phyloP scores from a whole-genome alignment of 495 filamentous ascomycete genomes.

The Barbatosphaeria neglecta region DNA sequence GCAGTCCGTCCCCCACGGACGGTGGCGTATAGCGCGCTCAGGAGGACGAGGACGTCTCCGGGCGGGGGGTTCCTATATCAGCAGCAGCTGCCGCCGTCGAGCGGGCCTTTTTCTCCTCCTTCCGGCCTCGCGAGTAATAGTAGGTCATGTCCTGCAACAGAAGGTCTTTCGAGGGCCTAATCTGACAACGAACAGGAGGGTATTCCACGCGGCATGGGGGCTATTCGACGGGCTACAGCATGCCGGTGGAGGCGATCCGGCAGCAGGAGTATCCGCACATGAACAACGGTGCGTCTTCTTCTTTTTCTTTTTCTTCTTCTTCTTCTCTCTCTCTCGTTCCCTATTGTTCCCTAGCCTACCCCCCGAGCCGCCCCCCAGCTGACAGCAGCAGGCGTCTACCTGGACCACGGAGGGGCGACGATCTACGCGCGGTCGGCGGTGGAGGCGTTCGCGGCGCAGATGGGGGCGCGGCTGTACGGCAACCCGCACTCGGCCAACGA shows the following conservation, averaged over 20 bases:
- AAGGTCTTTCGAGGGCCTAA: neutral
- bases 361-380: neutral
- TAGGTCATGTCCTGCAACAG: too few species aligned
- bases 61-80: too few species aligned
- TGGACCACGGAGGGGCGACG: constrained; percentile 69
- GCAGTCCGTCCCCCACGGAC: too few species aligned
- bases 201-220: constrained; percentile 9
- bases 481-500: constrained; percentile 66
- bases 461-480: constrained; percentile 51
- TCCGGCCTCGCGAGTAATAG: too few species aligned
- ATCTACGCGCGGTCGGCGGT: constrained; percentile 55
- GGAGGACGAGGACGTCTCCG: too few species aligned
- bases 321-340: too few species aligned
- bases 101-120: too few species aligned
- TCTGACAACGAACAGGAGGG: neutral
- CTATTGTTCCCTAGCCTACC: too few species aligned
- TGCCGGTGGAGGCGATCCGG: constrained; percentile 28
- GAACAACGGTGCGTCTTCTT: constrained; percentile 25
- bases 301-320: too few species aligned
- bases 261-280: constrained; percentile 37
- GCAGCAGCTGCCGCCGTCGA: too few species aligned
- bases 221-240: constrained; percentile 19
- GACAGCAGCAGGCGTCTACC: constrained; percentile 38
- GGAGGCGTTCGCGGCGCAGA: constrained; percentile 43
- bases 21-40: too few species aligned